Evolutionary conservation across 2,329 filamentous ascomycete genomes (phyloP), one percentile per base, ranked within the genome.

Genomic region (Venturia effusa): DNA sequence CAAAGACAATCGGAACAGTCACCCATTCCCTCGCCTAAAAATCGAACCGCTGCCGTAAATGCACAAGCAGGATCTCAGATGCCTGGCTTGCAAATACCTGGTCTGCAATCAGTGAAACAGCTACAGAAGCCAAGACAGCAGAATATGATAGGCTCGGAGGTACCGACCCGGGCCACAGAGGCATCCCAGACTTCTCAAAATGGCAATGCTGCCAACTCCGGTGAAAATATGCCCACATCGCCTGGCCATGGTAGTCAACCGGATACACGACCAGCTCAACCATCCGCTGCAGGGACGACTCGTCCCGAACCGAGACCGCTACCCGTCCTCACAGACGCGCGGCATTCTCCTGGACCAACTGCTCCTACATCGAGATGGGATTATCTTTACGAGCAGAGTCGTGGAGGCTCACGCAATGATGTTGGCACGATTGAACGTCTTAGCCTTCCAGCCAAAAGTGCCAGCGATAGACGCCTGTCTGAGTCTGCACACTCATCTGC

Each of bases 211-310:
- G 17, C 51, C 51, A 57, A 11, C 11, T n/a, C 51, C 34, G 27
- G 27, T 30, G 27, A 27, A 34, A 11, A 34, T 32, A 3, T 32
- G 51, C 27, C 34, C 30, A 57, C 30, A 32, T n/a, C 5, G 24
- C 51, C 51, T 7, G 22, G 27, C 27, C 51, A 57, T 24, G 27
- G 22, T 15, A 17, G 4, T 34, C 51, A 34, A 57, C 22, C n/a
- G 34, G 51, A 34, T 34, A 24, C 51, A 24, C 51, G 30, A 57
- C n/a, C 51, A 57, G 51, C 51, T 57, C 51, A 57, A 17, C 51
- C 51, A 57, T 30, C 51, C 51, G 51, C 51, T 57, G 51, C 30
- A 57, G 51, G 51, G 51, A 37, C 51, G 30, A 57, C n/a, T 57
- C 51, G 30, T 57, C 51, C 51, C 51, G 51, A 57, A 57, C 30